Percentiles rank a stretch among this genome's conserved stretches.
Conservation (phyloP, 106 monocot genomes). For the Xerophyta viscosa region DNA sequence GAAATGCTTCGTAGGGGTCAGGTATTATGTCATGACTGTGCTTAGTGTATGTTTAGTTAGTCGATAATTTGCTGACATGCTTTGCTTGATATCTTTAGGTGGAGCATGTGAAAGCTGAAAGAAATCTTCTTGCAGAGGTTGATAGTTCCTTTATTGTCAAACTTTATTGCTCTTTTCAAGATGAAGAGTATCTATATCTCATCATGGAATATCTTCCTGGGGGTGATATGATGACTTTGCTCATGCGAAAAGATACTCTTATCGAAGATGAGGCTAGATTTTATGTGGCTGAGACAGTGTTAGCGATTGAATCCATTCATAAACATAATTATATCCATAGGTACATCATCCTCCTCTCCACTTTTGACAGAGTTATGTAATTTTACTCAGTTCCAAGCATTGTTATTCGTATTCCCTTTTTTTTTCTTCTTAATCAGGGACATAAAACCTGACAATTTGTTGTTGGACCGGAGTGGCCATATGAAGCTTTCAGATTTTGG, state of each 20-base stretch:
- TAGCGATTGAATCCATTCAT: slow-evolving; percentile 75
- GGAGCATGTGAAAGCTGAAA: slow-evolving; percentile 81
- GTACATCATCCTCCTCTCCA: slow-evolving; percentile 8
- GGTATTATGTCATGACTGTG: slow-evolving; percentile 20
- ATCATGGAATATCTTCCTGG: slow-evolving; percentile 88
- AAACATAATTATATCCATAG: slow-evolving; percentile 77
- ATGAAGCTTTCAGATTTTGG: slow-evolving; percentile 93
- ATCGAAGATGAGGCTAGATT: slow-evolving; percentile 64
- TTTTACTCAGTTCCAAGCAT: background rate
- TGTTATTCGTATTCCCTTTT: background rate
- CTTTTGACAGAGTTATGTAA: background rate
- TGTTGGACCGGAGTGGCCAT: slow-evolving; percentile 63
- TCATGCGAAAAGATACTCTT: slow-evolving; percentile 74
- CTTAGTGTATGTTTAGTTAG: background rate
- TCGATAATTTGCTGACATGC: slow-evolving; percentile 5
- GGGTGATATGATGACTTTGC: slow-evolving; percentile 81
- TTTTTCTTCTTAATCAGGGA: slow-evolving; percentile 29
- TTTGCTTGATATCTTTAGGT: slow-evolving; percentile 30
- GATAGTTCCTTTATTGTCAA: slow-evolving; percentile 73
- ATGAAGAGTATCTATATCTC: slow-evolving; percentile 72
- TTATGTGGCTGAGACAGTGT: slow-evolving; percentile 65
- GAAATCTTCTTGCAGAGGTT: slow-evolving; percentile 77
- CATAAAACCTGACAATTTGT: slow-evolving; percentile 75
- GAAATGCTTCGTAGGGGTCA: slow-evolving; percentile 70
- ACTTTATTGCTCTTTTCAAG: slow-evolving; percentile 80